Base-by-base conservation (phyloP, 2,329 filamentous ascomycete genomes). In the Phaeosphaeria sp. region DNA sequence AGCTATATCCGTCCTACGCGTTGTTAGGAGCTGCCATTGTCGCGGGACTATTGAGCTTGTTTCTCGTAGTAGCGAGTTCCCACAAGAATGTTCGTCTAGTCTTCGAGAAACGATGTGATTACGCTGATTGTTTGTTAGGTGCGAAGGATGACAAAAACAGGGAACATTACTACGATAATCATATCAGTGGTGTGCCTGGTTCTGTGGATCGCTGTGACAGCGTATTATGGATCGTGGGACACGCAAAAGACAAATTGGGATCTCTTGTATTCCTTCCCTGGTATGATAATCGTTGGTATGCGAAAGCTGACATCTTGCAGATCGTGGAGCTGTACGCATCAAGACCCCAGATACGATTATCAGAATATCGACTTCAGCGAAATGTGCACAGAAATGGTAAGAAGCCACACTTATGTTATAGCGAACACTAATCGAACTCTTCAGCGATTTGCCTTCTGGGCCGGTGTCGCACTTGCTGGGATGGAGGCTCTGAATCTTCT, bases 201-300 rank as follows among this genome's bases (percentile, higher is more conserved):
- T 3, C 24, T 66, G 8, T 68, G 65, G 65, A 44, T 63, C 1
- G 53, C 51, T 1, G 61, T 64, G n/a, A 66, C 60, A 5, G 58
- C 44, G 24, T 68, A 66, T 36, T 68, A 66, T 43, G 63, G 55
- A n/a, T 61, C 65, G 2, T 68, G 63, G 61, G 65, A 68, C 33
- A 63, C 57, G 1, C 56, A 49, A 9, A 56, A 68, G 53, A 64
- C 65, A 4, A 61, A 61, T n/a, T 68, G 61, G 56, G 65, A 68
- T 47, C 30, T 68, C 22, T 52, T 68, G 57, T 64, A 33, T 49
- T 59, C n/a, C n/a, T 40, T 8, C 8, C 9, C 18, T n/a, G 11
- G 6, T 2, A 17, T 20, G 1, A 2, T 44, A 2, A 20, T 18
- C n/a, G 18, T 1, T 20, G 21, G 27, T 56, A 50, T 22, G 3